These are phyloP conservation scores for Gloeostereum incarnatum DNA, from an alignment of 768 basidiomycete species.

Conservation along the genomic window DNA sequence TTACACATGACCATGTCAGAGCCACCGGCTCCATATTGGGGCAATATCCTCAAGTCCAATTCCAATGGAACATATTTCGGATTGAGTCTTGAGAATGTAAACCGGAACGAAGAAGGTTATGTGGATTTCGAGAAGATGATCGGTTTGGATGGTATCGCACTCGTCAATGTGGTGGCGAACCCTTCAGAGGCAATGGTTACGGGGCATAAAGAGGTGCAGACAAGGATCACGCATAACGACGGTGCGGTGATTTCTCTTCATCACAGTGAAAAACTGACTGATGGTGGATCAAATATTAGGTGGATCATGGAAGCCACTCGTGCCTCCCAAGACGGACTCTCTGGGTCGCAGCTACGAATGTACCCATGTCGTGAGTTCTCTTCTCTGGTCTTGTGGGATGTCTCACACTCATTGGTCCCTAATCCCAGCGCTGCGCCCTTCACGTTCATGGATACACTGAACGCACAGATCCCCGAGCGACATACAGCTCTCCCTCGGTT, in stretches of 20 bases:
- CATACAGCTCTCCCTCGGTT: slow-evolving; percentile 87
- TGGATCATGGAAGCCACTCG: slow-evolving; percentile 78
- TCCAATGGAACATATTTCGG: slow-evolving; percentile 98
- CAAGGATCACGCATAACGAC: slow-evolving; percentile 93
- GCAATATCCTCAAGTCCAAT: slow-evolving; percentile 91
- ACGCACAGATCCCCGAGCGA: slow-evolving; percentile 80
- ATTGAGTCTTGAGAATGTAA: slow-evolving; percentile 78
- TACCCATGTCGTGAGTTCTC: slow-evolving; percentile 41
- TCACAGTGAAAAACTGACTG: not conserved
- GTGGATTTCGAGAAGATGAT: slow-evolving; percentile 99
- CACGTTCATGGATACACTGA: slow-evolving; percentile 97
- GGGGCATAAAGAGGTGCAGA: slow-evolving; percentile 68
- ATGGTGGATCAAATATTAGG: slow-evolving; percentile 30
- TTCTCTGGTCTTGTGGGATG: not conserved
- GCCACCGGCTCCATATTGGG: slow-evolving; percentile 67
- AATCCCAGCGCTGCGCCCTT: slow-evolving; percentile 64
- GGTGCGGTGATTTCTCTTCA: slow-evolving; percentile 35
- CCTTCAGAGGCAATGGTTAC: slow-evolving; percentile 63
- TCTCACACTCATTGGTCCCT: slow-evolving; percentile 1
- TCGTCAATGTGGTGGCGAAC: slow-evolving; percentile 87
- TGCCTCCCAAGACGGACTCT: slow-evolving; percentile 70
- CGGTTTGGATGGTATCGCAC: slow-evolving; percentile 90
- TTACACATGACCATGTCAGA: slow-evolving; percentile 92
- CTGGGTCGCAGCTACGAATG: slow-evolving; percentile 68
- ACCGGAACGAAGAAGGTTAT: slow-evolving; percentile 79